phyloP scores from a whole-genome alignment of 768 basidiomycete species.

The Termitomyces sp. region DNA sequence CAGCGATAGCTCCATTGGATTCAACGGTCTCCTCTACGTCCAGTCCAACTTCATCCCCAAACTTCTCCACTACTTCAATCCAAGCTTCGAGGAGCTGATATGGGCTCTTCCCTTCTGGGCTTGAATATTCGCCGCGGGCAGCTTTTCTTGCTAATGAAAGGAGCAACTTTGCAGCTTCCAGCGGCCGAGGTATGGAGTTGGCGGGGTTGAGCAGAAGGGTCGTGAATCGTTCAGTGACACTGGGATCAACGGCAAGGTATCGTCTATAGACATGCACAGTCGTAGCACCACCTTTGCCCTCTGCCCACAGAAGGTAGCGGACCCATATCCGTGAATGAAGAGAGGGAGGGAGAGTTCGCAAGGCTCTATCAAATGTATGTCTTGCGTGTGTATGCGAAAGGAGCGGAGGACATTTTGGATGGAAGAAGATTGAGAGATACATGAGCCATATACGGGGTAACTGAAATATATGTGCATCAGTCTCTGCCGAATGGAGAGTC shows the following conservation, averaged over 20 bases:
- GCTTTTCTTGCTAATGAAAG: conserved; percentile 83
- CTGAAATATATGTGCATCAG: conserved; percentile 32
- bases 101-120: conserved; percentile 91
- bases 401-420: conserved; percentile 80
- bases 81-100: conserved; percentile 93
- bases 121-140: conserved; percentile 73
- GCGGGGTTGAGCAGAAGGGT: conserved; percentile 60
- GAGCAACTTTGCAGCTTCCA: conserved; percentile 91
- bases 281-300: conserved; percentile 72
- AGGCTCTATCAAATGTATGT: conserved; percentile 88
- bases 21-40: conserved; percentile 69
- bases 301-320: conserved; percentile 90
- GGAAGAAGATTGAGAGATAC: conserved; percentile 86
- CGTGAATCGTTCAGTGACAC: conserved; percentile 75
- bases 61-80: conserved; percentile 86
- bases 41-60: conserved; percentile 89
- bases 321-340: conserved; percentile 91
- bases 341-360: conserved; percentile 91
- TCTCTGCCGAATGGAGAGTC: neutral
- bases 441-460: conserved; percentile 92
- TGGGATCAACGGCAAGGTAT: conserved; percentile 80
- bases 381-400: conserved; percentile 89
- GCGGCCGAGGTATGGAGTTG: conserved; percentile 59
- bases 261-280: conserved; percentile 83
- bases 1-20: conserved; percentile 46